phyloP scores from a whole-genome alignment of 768 basidiomycete species.

The Lactarius pseudohatsudake region DNA sequence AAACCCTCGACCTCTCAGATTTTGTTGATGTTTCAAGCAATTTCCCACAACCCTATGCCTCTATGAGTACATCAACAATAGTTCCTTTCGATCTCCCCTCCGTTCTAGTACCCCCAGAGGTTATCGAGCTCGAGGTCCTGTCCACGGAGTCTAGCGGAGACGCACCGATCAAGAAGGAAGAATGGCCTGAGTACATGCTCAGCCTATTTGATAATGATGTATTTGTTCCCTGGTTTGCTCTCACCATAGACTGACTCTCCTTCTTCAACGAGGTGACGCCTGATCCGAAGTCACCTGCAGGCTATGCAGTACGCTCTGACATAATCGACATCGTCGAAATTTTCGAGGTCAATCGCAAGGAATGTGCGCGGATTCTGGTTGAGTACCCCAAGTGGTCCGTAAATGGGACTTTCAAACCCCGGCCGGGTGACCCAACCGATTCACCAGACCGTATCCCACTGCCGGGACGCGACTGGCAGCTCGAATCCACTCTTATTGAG shows the following conservation, averaged over 20 bases:
- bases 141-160: conserved; percentile 70
- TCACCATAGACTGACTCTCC: conserved; percentile 9
- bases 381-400: conserved; percentile 84
- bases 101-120: conserved; percentile 85
- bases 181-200: conserved; percentile 75
- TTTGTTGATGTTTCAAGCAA: conserved; percentile 56
- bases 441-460: conserved; percentile 46
- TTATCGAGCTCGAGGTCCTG: conserved; percentile 75
- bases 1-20: conserved; percentile 56
- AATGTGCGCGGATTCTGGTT: conserved; percentile 83
- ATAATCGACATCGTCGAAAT: conserved; percentile 80
- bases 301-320: conserved; percentile 75
- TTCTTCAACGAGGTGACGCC: conserved; percentile 61
- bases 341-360: conserved; percentile 95
- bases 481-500: conserved; percentile 88
- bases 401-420: conserved; percentile 81
- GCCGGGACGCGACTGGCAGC: conserved; percentile 72
- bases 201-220: conserved; percentile 64
- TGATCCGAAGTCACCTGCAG: conserved; percentile 66
- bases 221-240: conserved; percentile 22
- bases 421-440: conserved; percentile 56
- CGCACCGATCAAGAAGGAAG: conserved; percentile 72
- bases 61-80: conserved; percentile 44
- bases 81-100: conserved; percentile 68
- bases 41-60: conserved; percentile 65